phyloP scores from a whole-genome alignment of 192 early-diverging fungal species.

The Gonapodya sp. region DNA sequence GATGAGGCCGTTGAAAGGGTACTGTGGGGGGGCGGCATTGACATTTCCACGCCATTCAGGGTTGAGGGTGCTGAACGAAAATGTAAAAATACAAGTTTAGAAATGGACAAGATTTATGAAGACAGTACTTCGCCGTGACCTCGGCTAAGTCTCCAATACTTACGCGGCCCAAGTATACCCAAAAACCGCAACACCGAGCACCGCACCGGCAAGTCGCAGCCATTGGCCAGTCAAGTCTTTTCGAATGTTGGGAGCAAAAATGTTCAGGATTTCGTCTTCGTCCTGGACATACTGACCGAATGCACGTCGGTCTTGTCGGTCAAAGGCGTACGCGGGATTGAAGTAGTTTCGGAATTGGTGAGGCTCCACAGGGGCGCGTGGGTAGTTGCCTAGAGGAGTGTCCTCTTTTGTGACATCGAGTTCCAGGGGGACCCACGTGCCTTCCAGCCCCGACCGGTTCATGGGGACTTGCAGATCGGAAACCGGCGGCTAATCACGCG shows the following conservation, averaged over 20 bases:
- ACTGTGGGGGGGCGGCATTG: not conserved
- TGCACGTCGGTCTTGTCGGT: not conserved
- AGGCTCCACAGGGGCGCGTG: not conserved
- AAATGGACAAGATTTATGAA: too few relatives aligned
- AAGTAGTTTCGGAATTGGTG: conserved; percentile 5
- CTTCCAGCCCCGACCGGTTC: not conserved
- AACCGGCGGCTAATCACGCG: not conserved
- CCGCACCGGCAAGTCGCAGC: not conserved
- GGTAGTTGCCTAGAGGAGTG: conserved; percentile 1
- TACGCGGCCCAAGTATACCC: not conserved
- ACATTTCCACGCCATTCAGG: conserved; percentile 3
- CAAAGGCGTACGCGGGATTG: not conserved
- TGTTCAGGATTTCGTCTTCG: conserved; percentile 10
- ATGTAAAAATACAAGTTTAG: too few relatives aligned
- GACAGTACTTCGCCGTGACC: not conserved
- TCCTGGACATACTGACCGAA: conserved; percentile 10
- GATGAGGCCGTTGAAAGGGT: conserved; percentile 11
- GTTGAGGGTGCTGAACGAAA: not conserved
- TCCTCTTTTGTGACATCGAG: not conserved
- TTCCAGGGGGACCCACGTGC: not conserved
- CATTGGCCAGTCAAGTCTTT: not conserved
- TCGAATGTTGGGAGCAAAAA: conserved; percentile 3
- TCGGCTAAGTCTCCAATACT: not conserved
- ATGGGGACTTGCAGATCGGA: not conserved
- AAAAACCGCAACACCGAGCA: not conserved